phyloP scores from a whole-genome alignment of 2,329 filamentous ascomycete species.

The Monosporascus sp. region DNA sequence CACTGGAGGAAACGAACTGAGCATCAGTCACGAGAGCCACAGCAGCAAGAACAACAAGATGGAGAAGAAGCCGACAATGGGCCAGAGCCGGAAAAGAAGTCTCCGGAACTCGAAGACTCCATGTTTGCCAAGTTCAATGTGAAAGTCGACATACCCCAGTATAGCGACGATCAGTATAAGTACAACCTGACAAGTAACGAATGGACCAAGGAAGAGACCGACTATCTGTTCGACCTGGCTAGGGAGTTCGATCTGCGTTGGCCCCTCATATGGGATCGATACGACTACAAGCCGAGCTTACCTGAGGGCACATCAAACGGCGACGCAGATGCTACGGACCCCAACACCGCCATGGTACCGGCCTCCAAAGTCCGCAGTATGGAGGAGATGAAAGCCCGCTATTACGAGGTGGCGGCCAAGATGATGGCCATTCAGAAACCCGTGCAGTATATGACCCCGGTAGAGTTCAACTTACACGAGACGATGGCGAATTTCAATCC shows the following conservation, averaged over 20 bases:
- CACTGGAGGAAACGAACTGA: constrained; percentile 74
- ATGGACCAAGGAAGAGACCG: constrained; percentile 91
- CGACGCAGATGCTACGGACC: constrained; percentile 37
- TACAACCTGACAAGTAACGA: constrained; percentile 65
- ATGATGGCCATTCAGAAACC: constrained; percentile 78
- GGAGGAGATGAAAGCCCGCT: constrained; percentile 87
- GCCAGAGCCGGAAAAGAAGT: constrained; percentile 32
- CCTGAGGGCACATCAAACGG: constrained; percentile 28
- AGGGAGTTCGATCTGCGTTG: constrained; percentile 82
- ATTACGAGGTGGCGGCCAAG: constrained; percentile 79
- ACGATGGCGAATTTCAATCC: constrained; percentile 84
- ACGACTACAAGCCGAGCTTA: constrained; percentile 60
- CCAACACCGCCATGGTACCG: constrained; percentile 49
- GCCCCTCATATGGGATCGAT: constrained; percentile 88
- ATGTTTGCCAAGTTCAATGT: constrained; percentile 85
- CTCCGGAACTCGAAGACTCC: constrained; percentile 49
- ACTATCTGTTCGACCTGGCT: constrained; percentile 75
- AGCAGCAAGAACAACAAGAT: constrained; percentile 14
- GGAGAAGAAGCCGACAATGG: constrained; percentile 24
- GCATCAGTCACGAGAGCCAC: constrained; percentile 21
- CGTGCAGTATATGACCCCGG: constrained; percentile 77
- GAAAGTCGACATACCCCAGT: constrained; percentile 69
- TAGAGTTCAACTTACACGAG: constrained; percentile 79
- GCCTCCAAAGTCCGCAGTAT: constrained; percentile 59
- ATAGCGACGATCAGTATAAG: constrained; percentile 83